Conservation (phyloP, 306 rosid genomes). For the Hippophae rhamnoides region DNA sequence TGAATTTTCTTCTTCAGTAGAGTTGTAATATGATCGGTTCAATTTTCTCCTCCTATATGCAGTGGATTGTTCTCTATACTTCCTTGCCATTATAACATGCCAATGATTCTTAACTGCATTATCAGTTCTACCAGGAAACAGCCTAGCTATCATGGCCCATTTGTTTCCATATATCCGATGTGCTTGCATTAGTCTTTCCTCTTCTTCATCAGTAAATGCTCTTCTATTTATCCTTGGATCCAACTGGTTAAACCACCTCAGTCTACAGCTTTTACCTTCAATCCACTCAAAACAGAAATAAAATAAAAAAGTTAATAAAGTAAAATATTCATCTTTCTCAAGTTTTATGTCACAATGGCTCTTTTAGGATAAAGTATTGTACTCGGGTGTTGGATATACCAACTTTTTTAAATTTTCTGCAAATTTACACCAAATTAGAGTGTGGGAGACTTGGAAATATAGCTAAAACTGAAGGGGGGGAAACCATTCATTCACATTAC, state of each 20-base stretch:
- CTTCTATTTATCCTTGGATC: conserved; percentile 95
- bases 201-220: conserved; percentile 86
- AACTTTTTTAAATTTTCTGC: no score
- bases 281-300: background rate
- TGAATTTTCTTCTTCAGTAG: conserved; percentile 38
- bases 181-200: conserved; percentile 91
- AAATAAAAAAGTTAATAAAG: no score
- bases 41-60: conserved; percentile 81
- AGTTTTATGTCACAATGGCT: no score
- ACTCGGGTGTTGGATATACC: no score
- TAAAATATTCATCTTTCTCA: no score
- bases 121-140: conserved; percentile 95
- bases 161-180: conserved; percentile 92
- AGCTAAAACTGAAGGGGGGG: no score
- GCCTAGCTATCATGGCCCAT: conserved; percentile 99
- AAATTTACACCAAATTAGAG: no score
- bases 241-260: conserved; percentile 96
- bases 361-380: no score
- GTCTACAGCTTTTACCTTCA: conserved; percentile 85
- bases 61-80: conserved; percentile 82
- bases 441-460: no score
- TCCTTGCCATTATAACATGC: conserved; percentile 98
- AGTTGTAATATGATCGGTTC: conserved; percentile 25
- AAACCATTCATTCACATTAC: conserved; percentile 17
- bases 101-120: conserved; percentile 97